phyloP scores from a whole-genome alignment of 2,329 filamentous ascomycete genomes.

The Plectosphaerella cucumerina region DNA sequence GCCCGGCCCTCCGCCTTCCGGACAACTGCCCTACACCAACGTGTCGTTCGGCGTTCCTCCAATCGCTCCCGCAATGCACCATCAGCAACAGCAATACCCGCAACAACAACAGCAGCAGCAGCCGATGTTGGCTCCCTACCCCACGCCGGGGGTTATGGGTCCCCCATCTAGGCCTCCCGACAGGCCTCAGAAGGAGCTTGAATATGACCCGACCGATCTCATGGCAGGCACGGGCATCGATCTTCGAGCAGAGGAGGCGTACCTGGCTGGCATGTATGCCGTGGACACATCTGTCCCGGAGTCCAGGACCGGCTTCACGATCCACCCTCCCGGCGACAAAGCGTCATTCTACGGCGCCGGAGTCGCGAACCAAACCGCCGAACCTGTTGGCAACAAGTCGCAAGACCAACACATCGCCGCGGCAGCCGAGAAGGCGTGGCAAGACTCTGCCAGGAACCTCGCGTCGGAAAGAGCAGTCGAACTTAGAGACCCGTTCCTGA shows the following conservation, averaged over 20 bases:
- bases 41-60: conserved; percentile 13
- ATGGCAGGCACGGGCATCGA: conserved; percentile 83
- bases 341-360: conserved; percentile 61
- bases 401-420: conserved; percentile 65
- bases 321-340: conserved; percentile 51
- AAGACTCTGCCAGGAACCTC: conserved; percentile 57
- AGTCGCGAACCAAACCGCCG: conserved; percentile 59
- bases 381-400: conserved; percentile 35
- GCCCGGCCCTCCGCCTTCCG: conserved; percentile 8
- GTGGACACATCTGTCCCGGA: conserved; percentile 38
- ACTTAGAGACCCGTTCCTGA: conserved; percentile 68
- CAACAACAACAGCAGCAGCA: conserved; percentile 5
- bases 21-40: conserved; percentile 13
- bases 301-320: conserved; percentile 47
- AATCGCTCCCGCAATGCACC: background rate
- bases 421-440: conserved; percentile 61
- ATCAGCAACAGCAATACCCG: conserved; percentile 1
- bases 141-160: conserved; percentile 43
- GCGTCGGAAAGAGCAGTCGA: conserved; percentile 63
- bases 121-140: conserved; percentile 14
- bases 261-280: conserved; percentile 64
- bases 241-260: conserved; percentile 80
- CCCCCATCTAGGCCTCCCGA: conserved; percentile 60
- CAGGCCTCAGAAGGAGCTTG: conserved; percentile 55
- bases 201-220: conserved; percentile 78